Evolutionary conservation across 768 basidiomycete genomes (phyloP).

Genomic region (Astraeus odoratus): DNA sequence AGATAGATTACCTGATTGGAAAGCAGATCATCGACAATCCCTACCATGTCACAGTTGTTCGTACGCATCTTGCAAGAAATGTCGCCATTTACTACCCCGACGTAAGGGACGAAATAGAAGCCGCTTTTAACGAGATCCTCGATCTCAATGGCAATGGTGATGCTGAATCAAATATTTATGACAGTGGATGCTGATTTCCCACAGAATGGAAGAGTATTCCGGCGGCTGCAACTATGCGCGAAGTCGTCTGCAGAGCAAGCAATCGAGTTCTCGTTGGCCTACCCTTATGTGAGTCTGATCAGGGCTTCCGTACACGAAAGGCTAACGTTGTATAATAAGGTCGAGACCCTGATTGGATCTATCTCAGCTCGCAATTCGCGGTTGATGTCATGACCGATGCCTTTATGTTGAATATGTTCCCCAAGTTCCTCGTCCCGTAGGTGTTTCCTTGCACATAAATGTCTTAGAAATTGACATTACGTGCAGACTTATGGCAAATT

Average conservation of each 20-base stretch:
- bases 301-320: neutral
- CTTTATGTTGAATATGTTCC: conserved; percentile 23
- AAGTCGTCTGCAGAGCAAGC: conserved; percentile 34
- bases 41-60: conserved; percentile 27
- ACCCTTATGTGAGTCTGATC: conserved; percentile 39
- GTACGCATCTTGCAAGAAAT: conserved; percentile 28
- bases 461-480: too few species aligned
- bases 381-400: conserved; percentile 19
- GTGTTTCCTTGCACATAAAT: neutral
- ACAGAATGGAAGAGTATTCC: conserved; percentile 36
- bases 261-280: conserved; percentile 46
- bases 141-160: conserved; percentile 13
- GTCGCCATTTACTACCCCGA: conserved; percentile 31
- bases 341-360: conserved; percentile 30
- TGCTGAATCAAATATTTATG: neutral
- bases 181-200: neutral
- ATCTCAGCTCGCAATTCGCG: conserved; percentile 27
- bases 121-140: conserved; percentile 35
- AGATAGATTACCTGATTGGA: neutral
- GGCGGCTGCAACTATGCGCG: conserved; percentile 18
- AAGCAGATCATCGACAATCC: conserved; percentile 5
- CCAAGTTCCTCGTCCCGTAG: conserved; percentile 27
- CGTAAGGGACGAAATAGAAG: conserved; percentile 39
- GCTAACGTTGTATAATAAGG: conserved; percentile 19
- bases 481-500: too few species aligned